Evolutionary conservation across 805 yeast species (phyloP), one percentile per base, ranked within the genome.

Genomic region (Candida chilensis): DNA sequence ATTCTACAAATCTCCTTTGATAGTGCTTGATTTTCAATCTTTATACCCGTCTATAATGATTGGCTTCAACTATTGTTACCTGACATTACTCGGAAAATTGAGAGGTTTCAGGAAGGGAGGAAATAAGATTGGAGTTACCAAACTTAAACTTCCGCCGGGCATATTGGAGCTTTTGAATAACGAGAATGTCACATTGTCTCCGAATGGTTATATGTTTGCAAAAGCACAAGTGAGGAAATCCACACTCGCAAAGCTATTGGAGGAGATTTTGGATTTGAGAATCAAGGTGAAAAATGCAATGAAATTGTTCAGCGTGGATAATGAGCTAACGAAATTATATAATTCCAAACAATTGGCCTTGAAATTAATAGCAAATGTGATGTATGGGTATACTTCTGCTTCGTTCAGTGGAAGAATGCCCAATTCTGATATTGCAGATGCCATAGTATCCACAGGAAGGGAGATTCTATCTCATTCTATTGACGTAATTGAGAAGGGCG

Each of bases 381-480:
- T 96, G 0, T 92, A 92, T 56, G 98, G 98, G 0, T 92, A 92
- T 47, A 70, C 96, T 0, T 81, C 96, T 1, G 98, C 98, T 0
- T 75, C 95, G 0, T 92, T 81, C 47, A 85, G 95, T 6, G 98
- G 98, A 0, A 61, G 98, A 38, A 92, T 92, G 98, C 97, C 98
- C 0, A 84, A 92, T 43, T 77, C 95, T 0, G 97, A 88, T 48
- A 67, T 92, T 18, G 95, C 98, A 0, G 98, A 92, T 55, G 81
- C 94, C 9, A 85, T 92, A 48, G 98, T 92, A 1, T 75, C 87
- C 15, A 77, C 92, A 0, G 98, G 92, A 0, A 61, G 97, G 32
- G 96, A 90, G 51, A 80, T 86, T 0, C 56, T 92, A 29, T 77
- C 76, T 31, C 64, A 66, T 30, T 80, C 96, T 0, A 77, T 86